These are phyloP conservation scores for Lecanicillium sp. DNA, from an alignment of 2,329 filamentous ascomycete species.

Conservation along the genomic window DNA sequence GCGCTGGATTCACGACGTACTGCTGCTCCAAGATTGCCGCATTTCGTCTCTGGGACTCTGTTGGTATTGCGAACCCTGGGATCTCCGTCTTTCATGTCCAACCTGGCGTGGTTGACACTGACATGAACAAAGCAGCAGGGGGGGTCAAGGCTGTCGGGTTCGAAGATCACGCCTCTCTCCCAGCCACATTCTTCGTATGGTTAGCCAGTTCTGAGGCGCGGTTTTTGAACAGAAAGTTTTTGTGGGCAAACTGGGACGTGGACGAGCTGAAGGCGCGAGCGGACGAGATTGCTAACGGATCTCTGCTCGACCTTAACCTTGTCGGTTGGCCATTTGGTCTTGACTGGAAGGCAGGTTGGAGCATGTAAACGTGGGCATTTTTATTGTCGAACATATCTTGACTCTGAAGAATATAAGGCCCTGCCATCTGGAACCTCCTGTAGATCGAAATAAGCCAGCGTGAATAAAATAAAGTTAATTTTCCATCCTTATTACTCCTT, in stretches of 20 bases:
- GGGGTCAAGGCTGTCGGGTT: conserved; percentile 1
- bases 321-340: background rate
- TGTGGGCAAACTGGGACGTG: conserved; percentile 31
- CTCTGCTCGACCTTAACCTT: conserved; percentile 10
- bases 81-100: conserved; percentile 37
- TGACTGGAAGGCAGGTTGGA: background rate
- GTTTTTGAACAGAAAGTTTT: conserved; percentile 28
- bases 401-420: too few relatives aligned
- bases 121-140: conserved; percentile 16
- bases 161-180: conserved; percentile 16
- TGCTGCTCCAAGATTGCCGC: conserved; percentile 36
- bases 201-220: conserved; percentile 23
- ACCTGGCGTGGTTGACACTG: conserved; percentile 33
- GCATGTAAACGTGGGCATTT: too few relatives aligned
- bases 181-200: conserved; percentile 18
- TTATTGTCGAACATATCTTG: too few relatives aligned
- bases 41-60: conserved; percentile 35
- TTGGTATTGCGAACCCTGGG: conserved; percentile 33
- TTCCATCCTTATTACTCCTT: too few relatives aligned
- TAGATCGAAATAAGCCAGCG: too few relatives aligned
- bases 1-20: conserved; percentile 30
- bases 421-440: too few relatives aligned
- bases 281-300: conserved; percentile 26
- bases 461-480: too few relatives aligned
- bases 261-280: conserved; percentile 28